Evolutionary conservation across 2,329 filamentous ascomycete genomes (phyloP), one percentile per base, ranked within the genome.

Genomic region (Ophiostoma ips): DNA sequence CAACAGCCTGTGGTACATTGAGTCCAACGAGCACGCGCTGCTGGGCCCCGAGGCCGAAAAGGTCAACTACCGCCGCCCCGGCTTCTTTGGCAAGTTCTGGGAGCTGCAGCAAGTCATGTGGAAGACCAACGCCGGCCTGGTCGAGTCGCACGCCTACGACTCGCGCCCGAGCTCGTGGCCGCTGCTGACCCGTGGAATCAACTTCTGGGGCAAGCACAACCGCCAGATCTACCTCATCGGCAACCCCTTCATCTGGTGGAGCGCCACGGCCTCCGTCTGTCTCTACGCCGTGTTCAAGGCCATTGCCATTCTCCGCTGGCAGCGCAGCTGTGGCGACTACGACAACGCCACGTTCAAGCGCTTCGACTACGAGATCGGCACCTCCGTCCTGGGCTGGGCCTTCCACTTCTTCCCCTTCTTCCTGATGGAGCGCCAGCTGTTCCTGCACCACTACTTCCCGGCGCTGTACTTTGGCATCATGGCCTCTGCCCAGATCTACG

Each of bases 341-440:
- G 69, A 75, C 53, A 81, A 84, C 63, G 65, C 79, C 46, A 84
- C 77, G 36, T 94, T 96, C 75, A 95, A 95, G 71, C 87, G 92
- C 51, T 98, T 96, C 65, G 92, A 96, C 67, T 96, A 95, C 62
- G 92, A 98, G 67, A 79, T 96, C 53, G 92, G 92, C 54, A 87
- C 81, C 49, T 87, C 81, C 16, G 84, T 95, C 31, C 77, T 98
- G 9, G 92, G 85, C 58, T 98, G 92, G 92, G 87, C 86, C 45
- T 83, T 98, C 66, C 92, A 98, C 68, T 98, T 95, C 72, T 96
- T 98, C 73, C 92, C 92, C 11, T 98, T 98, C 72, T 98, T 81
- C 71, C 77, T 98, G 52, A 96, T 98, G 92, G 81, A 92, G 63
- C 88, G 92, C 59, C 92, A 98, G 68, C 81, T 98, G 34, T 98